phyloP scores from a whole-genome alignment of 2,329 filamentous ascomycete genomes.

The Cryphonectria naterciae region DNA sequence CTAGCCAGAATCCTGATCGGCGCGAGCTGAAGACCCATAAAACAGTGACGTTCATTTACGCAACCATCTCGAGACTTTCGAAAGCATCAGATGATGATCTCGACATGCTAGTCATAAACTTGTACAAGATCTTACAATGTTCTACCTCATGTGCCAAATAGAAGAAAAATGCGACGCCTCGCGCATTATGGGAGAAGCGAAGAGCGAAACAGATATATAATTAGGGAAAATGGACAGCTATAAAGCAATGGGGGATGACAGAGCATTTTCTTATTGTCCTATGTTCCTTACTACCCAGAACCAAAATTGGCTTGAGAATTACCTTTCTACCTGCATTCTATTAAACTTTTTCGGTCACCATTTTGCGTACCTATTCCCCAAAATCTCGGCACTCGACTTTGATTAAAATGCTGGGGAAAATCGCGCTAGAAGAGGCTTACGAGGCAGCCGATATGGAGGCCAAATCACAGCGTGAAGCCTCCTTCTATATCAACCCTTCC shows the following conservation, averaged over 20 bases:
- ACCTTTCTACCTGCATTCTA: not conserved
- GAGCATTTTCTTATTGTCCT: not conserved
- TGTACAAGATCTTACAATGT: not conserved
- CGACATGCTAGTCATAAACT: constrained; percentile 13
- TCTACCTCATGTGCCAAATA: not conserved
- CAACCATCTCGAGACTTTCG: constrained; percentile 22
- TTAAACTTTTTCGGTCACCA: not conserved
- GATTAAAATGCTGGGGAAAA: constrained; percentile 24
- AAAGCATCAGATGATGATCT: constrained; percentile 24
- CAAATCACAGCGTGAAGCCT: constrained; percentile 25
- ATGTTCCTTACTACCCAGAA: not conserved
- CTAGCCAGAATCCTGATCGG: not conserved
- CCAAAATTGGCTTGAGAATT: not conserved
- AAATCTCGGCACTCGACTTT: too few relatives aligned
- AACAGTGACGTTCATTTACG: not conserved
- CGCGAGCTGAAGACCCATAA: not conserved
- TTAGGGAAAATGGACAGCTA: not conserved
- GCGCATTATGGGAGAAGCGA: constrained; percentile 7
- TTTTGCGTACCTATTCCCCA: not conserved
- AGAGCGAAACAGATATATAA: not conserved
- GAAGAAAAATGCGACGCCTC: not conserved
- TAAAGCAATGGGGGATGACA: not conserved
- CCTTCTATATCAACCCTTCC: constrained; percentile 20
- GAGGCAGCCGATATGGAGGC: constrained; percentile 24
- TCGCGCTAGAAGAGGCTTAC: constrained; percentile 27